Base-by-base conservation (phyloP, 106 monocot species). In the Phalaenopsis aphrodite region DNA sequence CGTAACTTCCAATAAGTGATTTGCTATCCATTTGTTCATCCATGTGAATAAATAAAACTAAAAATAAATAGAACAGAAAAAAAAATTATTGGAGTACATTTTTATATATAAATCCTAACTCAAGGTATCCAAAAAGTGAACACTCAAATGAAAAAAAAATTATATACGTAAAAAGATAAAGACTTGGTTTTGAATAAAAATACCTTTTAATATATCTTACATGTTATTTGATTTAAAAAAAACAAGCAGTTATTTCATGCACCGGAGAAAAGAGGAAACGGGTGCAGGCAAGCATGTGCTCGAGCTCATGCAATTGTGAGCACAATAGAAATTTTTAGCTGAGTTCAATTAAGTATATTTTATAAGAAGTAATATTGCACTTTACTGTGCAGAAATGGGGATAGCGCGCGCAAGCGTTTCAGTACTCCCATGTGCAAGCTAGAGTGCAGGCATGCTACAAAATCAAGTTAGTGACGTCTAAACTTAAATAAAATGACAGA, bases 1-100 rank as follows among this genome's bases (percentile, higher is more conserved):
- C 78, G 55, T 94, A 98, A 69, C 90, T 93, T n/a, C 98, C 98
- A 75, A 98, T 76, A 61, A 98, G 78, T 71, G 92, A 89, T 85
- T 88, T 98, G 80, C 89, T 84, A 85, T 98, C 98, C 92, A 94
- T 91, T 89, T 94, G 98, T 11, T 94, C 92, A 85, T 98, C 98
- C 91, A 93, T 90, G 85, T 98, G 92, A 84, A 98, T 94, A 76
- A 90, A 91, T 73, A 98, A 69, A 79, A 98, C 98, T 97, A 82
- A 75, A 87, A 76, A 56, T 65, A 48, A 24, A 43, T 19, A 12
- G 3, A 47, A 52, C 5, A 43, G 43, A 42, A 45, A 75, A 52
- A 30, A 75, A 43, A 45, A 6, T 57, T 10, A 37, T 48, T 18
- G 10, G 64, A 30, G 14, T 52, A 52, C 14, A 45, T 45, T 4